These are phyloP conservation scores for Vaccinium darrowii DNA, from an alignment of 148 eudicot species.

Conservation along the genomic window DNA sequence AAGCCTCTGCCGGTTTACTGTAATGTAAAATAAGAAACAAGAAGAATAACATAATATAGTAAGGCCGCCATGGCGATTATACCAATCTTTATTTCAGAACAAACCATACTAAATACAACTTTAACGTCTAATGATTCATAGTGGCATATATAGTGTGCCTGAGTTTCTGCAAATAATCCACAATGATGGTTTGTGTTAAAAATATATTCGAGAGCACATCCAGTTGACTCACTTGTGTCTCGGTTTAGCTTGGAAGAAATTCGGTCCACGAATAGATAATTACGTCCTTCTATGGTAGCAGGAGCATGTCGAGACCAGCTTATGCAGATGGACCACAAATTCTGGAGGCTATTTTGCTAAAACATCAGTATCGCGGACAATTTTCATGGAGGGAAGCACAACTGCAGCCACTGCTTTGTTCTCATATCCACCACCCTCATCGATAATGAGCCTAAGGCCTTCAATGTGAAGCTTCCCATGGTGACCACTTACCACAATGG, in stretches of 20 bases:
- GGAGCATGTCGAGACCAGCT: not conserved
- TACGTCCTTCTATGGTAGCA: not conserved
- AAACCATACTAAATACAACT: no score
- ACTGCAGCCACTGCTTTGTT: slow-evolving; percentile 75
- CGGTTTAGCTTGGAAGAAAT: not conserved
- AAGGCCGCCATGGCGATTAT: no score
- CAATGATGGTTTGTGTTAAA: not conserved
- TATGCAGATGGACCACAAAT: not conserved
- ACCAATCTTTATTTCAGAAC: no score
- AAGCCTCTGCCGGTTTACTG: not conserved
- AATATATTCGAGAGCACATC: no score
- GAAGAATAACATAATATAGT: not conserved
- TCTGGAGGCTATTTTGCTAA: slow-evolving; percentile 7
- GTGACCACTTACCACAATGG: slow-evolving; percentile 84
- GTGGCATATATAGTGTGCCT: not conserved
- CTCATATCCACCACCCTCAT: slow-evolving; percentile 72
- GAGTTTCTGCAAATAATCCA: not conserved
- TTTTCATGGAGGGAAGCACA: slow-evolving; percentile 67
- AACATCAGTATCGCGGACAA: slow-evolving; percentile 68
- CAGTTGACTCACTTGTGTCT: not conserved
- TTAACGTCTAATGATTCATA: not conserved
- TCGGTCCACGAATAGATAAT: not conserved
- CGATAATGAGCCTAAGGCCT: slow-evolving; percentile 73
- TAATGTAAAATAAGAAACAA: not conserved
- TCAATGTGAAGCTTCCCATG: slow-evolving; percentile 87